Base-by-base conservation (phyloP, 148 eudicot genomes). In the Pharnaceum exiguum region DNA sequence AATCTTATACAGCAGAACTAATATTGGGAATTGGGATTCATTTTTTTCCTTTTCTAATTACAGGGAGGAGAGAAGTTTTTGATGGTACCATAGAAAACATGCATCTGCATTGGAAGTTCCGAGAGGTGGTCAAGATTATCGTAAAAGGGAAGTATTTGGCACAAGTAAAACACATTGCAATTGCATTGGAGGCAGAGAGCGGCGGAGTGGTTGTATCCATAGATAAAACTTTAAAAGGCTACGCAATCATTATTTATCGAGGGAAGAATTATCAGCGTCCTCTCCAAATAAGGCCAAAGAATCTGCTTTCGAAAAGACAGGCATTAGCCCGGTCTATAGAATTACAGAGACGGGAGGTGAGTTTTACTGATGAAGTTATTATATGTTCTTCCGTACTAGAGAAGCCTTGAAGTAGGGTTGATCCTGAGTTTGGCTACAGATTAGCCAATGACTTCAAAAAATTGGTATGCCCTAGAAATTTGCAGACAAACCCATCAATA, bases 321-420 rank as follows among this genome's bases (percentile, higher is more conserved):
- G 99, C 99, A 43, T 84, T 86, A 65, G 91, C 99, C 57, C 85
- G 89, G 21, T 86, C 95, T 50, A 77, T 94, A 48, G 99, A 94
- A 68, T 84, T 89, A 62, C 97, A 90, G 75, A 73, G 97, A 42
- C 86, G 91, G 10, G 95, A 90, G 97, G 97, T 86, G 68, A 67
- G 57, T 26, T 1, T 21, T 21, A 11, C 26, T 18, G 26, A 44
- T 37, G 25, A 38, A 38, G 19, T 21, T 21, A n/a, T 18, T n/a
- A n/a, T n/a, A n/a, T n/a, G n/a, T n/a, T n/a, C n/a, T n/a, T n/a
- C n/a, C n/a, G n/a, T n/a, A n/a, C n/a, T n/a, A n/a, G n/a, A n/a
- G n/a, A n/a, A n/a, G n/a, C n/a, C n/a, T n/a, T n/a, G n/a, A n/a
- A n/a, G n/a, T n/a, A n/a, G n/a, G n/a, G n/a, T n/a, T n/a, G n/a